A percentile compares a stretch with the other conserved stretches of the same genome.
phyloP scores from a whole-genome alignment of 1,284 basidiomycete genomes.

The Cutaneotrichosporon daszewskae region DNA sequence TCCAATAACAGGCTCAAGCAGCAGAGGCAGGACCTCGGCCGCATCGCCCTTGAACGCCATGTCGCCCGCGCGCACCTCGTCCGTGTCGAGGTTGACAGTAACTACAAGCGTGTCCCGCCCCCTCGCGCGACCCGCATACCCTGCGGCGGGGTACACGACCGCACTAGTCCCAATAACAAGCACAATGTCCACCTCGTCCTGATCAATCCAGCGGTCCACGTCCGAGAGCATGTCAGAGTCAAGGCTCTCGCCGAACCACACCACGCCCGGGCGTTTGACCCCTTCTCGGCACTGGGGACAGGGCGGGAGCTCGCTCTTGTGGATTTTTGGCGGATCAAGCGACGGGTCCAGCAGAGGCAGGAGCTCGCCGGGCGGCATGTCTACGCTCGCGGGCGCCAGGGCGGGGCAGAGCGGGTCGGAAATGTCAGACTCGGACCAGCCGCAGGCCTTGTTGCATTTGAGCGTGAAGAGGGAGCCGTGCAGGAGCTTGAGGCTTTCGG shows the following conservation, averaged over 20 bases:
- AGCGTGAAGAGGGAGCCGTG: slow-evolving; percentile 13
- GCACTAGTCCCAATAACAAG: slow-evolving; percentile 12
- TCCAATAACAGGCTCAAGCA: slow-evolving; percentile 10
- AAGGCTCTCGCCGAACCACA: slow-evolving; percentile 17
- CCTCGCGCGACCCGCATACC: slow-evolving; percentile 12
- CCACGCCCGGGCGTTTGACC: slow-evolving; percentile 11
- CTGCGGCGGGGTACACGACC: slow-evolving; percentile 11
- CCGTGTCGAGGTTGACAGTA: slow-evolving; percentile 13
- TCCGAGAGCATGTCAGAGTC: slow-evolving; percentile 6
- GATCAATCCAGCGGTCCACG: slow-evolving; percentile 10
- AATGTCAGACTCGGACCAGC: slow-evolving; percentile 1
- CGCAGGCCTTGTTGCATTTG: slow-evolving; percentile 5
- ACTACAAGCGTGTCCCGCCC: slow-evolving; percentile 1
- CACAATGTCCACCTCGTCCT: slow-evolving; percentile 8
- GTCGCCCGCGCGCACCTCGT: slow-evolving; percentile 2
- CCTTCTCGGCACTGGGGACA: slow-evolving; percentile 5
- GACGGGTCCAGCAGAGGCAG: slow-evolving; percentile 7
- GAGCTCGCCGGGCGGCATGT: background rate
- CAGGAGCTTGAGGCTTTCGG: slow-evolving; percentile 4
- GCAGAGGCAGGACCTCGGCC: slow-evolving; percentile 4
- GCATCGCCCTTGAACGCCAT: slow-evolving; percentile 12
- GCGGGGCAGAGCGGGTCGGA: slow-evolving; percentile 7
- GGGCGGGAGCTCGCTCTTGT: background rate
- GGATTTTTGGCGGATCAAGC: slow-evolving; percentile 1
- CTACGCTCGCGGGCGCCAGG: slow-evolving; percentile 2